These are phyloP conservation scores for Moesziomyces sp. DNA, from an alignment of 1,284 basidiomycete species.

Conservation along the genomic window DNA sequence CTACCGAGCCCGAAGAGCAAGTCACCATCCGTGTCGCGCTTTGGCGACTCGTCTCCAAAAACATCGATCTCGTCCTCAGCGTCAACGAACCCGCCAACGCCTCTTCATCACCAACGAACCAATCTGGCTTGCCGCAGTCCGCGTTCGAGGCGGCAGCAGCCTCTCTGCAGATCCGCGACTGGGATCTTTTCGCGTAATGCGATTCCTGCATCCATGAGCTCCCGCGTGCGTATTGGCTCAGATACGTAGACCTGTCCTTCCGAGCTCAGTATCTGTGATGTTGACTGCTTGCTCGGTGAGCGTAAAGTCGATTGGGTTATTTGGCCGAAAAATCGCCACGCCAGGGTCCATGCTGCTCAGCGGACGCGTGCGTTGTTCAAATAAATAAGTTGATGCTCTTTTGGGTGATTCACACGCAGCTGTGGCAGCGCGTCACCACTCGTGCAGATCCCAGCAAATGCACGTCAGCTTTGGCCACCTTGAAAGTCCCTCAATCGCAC, in stretches of 20 bases:
- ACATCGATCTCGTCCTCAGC: constrained; percentile 63
- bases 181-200: constrained; percentile 31
- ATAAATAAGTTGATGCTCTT: too few relatives aligned
- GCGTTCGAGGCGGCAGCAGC: constrained; percentile 33
- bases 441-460: too few relatives aligned
- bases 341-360: constrained; percentile 7
- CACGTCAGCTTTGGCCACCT: too few relatives aligned
- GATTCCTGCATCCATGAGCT: neutral
- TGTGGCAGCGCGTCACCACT: too few relatives aligned
- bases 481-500: too few relatives aligned
- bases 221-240: too few relatives aligned
- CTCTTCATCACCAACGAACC: neutral
- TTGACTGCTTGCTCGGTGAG: neutral
- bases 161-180: constrained; percentile 36
- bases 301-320: neutral
- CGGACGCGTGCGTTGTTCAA: too few relatives aligned
- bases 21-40: constrained; percentile 61
- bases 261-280: neutral
- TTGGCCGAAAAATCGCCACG: constrained; percentile 1
- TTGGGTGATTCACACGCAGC: too few relatives aligned
- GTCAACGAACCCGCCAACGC: constrained; percentile 54
- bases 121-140: constrained; percentile 6
- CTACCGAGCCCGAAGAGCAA: constrained; percentile 34
- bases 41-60: constrained; percentile 58
- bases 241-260: too few relatives aligned